Conservation (phyloP, 306 rosid genomes). For the Luffa acutangula region DNA sequence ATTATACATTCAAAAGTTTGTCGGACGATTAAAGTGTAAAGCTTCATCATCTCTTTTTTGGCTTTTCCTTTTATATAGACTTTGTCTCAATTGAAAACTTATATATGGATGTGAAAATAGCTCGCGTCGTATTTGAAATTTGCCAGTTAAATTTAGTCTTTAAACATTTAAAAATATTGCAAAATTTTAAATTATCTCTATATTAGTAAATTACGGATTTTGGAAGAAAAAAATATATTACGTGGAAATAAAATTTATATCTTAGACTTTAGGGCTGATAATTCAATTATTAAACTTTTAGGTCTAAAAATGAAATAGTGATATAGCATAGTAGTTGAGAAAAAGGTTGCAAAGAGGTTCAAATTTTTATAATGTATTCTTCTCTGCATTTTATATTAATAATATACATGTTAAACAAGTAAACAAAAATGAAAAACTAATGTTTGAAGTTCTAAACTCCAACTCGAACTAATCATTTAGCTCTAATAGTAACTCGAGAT, state of each 20-base stretch:
- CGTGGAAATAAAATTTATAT: no score
- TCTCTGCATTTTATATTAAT: neutral
- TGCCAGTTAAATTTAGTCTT: no score
- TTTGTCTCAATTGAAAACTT: no score
- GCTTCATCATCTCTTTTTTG: neutral
- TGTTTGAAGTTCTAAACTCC: neutral
- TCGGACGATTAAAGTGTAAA: neutral
- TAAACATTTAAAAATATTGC: no score
- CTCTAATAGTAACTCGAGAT: no score
- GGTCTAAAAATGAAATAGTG: neutral
- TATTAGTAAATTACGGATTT: no score
- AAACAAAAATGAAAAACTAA: neutral
- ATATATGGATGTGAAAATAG: neutral
- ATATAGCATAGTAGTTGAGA: neutral
- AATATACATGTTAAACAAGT: neutral
- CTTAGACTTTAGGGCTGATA: no score
- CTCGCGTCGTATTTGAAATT: neutral
- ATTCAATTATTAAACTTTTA: no score
- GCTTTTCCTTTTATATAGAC: neutral
- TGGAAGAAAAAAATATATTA: no score
- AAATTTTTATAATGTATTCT: no score
- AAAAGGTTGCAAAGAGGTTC: no score
- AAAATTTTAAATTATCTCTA: neutral
- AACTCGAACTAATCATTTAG: neutral
- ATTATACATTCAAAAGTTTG: neutral